Evolutionary conservation across 768 basidiomycete species (phyloP).

Genomic region (Mycena rebaudengoi): DNA sequence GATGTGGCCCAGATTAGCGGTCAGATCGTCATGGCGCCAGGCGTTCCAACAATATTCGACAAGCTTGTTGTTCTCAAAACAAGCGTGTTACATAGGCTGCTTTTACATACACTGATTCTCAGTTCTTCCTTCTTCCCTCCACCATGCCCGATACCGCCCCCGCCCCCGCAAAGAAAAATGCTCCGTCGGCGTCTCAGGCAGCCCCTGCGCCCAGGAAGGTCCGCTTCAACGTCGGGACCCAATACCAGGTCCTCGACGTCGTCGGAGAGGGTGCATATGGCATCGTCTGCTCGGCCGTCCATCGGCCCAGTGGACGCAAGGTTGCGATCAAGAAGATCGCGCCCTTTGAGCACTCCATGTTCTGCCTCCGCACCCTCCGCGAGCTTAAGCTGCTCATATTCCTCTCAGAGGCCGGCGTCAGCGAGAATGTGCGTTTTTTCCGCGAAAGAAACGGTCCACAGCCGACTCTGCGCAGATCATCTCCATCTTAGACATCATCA

Average conservation of each 20-base stretch:
- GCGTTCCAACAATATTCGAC: too few species aligned
- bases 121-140: conserved; percentile 2
- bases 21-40: too few species aligned
- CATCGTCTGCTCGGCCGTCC: conserved; percentile 85
- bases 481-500: conserved; percentile 92
- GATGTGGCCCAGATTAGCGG: too few species aligned
- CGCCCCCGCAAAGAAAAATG: conserved; percentile 41
- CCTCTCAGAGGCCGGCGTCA: too few species aligned
- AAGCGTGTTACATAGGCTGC: too few species aligned
- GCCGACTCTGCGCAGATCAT: conserved; percentile 93
- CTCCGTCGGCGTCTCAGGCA: conserved; percentile 50
- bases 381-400: conserved; percentile 95
- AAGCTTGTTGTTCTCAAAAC: too few species aligned
- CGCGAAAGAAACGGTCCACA: too few species aligned
- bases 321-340: conserved; percentile 97
- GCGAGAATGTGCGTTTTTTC: too few species aligned
- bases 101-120: too few species aligned
- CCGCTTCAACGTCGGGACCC: conserved; percentile 58
- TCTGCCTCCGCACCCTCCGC: conserved; percentile 83
- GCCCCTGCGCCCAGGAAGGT: conserved; percentile 66
- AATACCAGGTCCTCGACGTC: conserved; percentile 81
- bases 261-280: conserved; percentile 97
- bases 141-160: conserved; percentile 28
- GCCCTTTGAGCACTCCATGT: conserved; percentile 95
- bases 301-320: conserved; percentile 78